phyloP scores from a whole-genome alignment of 345 rosid genomes.

The Reutealis trisperma region DNA sequence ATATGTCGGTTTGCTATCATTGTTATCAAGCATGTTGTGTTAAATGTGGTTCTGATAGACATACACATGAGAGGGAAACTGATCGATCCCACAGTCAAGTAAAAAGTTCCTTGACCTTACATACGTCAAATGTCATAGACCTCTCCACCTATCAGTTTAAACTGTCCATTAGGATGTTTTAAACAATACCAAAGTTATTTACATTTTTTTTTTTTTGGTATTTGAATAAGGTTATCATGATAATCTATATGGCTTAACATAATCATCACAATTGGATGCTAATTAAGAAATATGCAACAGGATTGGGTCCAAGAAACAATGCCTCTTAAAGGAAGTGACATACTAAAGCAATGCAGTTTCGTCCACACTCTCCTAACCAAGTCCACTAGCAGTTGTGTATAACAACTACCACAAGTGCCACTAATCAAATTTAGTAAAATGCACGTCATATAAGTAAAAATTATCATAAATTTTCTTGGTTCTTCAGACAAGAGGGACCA shows the following conservation, averaged over 20 bases:
- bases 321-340: neutral
- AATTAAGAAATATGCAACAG: neutral
- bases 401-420: neutral
- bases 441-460: neutral
- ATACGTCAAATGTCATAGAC: too few species aligned
- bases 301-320: neutral
- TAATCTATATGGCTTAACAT: neutral
- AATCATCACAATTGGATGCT: neutral
- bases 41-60: neutral
- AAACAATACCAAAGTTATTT: neutral
- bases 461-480: neutral
- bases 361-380: neutral
- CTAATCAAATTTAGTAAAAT: neutral
- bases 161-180: neutral
- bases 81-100: neutral
- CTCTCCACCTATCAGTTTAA: neutral
- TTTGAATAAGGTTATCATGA: neutral
- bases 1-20: neutral
- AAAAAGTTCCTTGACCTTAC: neutral
- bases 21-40: neutral
- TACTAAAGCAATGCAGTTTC: neutral
- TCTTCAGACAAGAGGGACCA: neutral
- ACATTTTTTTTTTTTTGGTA: neutral
- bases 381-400: neutral
- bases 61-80: neutral